Percentiles rank a stretch among this genome's conserved stretches.
These are phyloP conservation scores for Colletotrichum sp. DNA, from an alignment of 2,329 filamentous ascomycete genomes.

Conservation along the genomic window DNA sequence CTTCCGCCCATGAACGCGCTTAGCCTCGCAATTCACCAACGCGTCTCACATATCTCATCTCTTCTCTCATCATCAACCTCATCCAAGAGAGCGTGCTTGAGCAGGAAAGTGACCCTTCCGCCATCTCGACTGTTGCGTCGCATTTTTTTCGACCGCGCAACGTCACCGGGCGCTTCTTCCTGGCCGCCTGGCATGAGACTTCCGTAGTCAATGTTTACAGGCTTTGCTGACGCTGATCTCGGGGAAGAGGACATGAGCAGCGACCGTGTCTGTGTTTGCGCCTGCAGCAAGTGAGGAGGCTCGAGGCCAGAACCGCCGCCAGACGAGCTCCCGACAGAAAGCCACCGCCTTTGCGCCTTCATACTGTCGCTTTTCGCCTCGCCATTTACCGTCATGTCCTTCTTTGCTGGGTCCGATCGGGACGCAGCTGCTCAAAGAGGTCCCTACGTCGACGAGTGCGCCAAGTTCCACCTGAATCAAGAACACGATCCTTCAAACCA, in stretches of 20 bases:
- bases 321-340: not conserved
- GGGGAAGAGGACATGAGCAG: slow-evolving; percentile 21
- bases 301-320: not conserved
- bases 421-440: slow-evolving; percentile 6
- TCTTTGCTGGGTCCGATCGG: slow-evolving; percentile 13
- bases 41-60: slow-evolving; percentile 22
- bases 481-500: not conserved
- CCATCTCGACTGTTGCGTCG: not conserved
- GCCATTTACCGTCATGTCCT: slow-evolving; percentile 6
- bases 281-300: slow-evolving; percentile 18
- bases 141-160: not conserved
- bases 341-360: not conserved
- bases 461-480: not conserved
- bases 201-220: slow-evolving; percentile 19
- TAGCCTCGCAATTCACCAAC: slow-evolving; percentile 21
- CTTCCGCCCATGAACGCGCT: slow-evolving; percentile 20
- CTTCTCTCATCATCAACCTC: slow-evolving; percentile 20
- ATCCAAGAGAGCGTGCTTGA: not conserved
- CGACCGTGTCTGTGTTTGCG: slow-evolving; percentile 20
- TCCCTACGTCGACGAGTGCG: slow-evolving; percentile 4
- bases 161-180: not conserved
- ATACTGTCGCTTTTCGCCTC: not conserved
- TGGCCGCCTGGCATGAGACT: slow-evolving; percentile 16
- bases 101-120: not conserved
- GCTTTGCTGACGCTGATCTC: slow-evolving; percentile 10